Evolutionary conservation across 2,329 filamentous ascomycete genomes (phyloP), one percentile per base, ranked within the genome.

Genomic region (Monosporascus sp.): DNA sequence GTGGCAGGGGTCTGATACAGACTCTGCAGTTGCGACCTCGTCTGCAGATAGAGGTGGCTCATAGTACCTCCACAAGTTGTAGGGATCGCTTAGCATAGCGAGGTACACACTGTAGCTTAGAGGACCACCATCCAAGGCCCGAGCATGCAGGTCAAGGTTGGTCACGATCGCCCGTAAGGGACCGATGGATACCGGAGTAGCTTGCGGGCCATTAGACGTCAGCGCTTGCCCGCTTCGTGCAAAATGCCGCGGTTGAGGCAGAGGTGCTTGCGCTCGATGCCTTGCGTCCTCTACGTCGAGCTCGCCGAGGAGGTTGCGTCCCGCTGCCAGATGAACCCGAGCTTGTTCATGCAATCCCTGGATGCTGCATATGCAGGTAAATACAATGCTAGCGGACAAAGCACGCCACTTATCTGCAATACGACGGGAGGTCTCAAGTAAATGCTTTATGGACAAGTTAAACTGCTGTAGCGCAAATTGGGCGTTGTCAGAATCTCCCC

Each of bases 341-440:
- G 55, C 50, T 44, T 61, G 52, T 17, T 48, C 8, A n/a, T 58
- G 49, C 18, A 48, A 46, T 49, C 61, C 52, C 54, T 63, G 54
- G 18, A 59, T 47, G 52, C 46, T 48, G 54, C 62, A 50, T 17
- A 58, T 52, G 49, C 52, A 54, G 31, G 62, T 55, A 44, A 65
- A 59, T 28, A 63, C 37, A 14, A 58, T 51, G 52, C 65, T 54
- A 44, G 57, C 53, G 24, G 54, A 51, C 7, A 62, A 45, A 2
- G 60, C 54, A 8, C 59, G 35, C 28, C 51, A 54, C 22, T 48
- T 24, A 4, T 60, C 7, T 24, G 49, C 28, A 52, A 57, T 22
- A 44, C 49, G 5, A 11, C 37, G 20, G 7, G 45, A 24, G n/a
- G 45, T 20, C 8, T 52, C n/a, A 17, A 47, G 41, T 3, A 63